A percentile compares a stretch with the other conserved stretches of the same genome.
Conservation (phyloP, 805 yeast genomes). For the Huiozyma naganishii region DNA sequence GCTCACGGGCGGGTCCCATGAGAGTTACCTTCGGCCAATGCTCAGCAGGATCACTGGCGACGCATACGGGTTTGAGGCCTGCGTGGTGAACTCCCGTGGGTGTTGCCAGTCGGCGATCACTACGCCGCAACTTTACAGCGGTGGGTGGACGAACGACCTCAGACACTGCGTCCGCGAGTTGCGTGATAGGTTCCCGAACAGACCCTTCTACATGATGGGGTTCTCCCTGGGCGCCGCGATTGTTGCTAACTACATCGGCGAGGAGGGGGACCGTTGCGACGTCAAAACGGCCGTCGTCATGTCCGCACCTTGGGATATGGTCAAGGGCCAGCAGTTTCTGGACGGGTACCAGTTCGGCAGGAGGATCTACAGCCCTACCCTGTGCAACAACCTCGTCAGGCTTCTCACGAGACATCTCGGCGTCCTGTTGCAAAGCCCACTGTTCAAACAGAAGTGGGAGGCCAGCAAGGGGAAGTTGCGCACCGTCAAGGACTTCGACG, state of each 20-base stretch:
- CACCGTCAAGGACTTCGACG: slow-evolving; percentile 48
- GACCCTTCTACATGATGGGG: slow-evolving; percentile 64
- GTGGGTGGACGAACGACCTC: slow-evolving; percentile 62
- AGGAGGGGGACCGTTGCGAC: slow-evolving; percentile 37
- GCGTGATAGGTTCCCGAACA: slow-evolving; percentile 40
- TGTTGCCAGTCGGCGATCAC: slow-evolving; percentile 62
- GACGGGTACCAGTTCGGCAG: slow-evolving; percentile 34
- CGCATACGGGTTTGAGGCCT: slow-evolving; percentile 41
- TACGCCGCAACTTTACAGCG: slow-evolving; percentile 60
- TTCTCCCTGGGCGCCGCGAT: slow-evolving; percentile 73
- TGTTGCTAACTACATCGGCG: slow-evolving; percentile 62
- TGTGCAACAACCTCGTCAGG: slow-evolving; percentile 38
- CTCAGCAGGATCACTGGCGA: slow-evolving; percentile 31
- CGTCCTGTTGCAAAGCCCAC: slow-evolving; percentile 26
- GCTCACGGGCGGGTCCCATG: slow-evolving; percentile 78
- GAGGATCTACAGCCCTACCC: slow-evolving; percentile 38
- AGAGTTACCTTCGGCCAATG: slow-evolving; percentile 57
- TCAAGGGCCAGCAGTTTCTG: slow-evolving; percentile 36
- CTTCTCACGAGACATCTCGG: slow-evolving; percentile 35
- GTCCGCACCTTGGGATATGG: slow-evolving; percentile 68
- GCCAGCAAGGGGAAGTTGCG: slow-evolving; percentile 20
- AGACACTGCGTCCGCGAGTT: slow-evolving; percentile 44
- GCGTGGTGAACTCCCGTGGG: slow-evolving; percentile 66
- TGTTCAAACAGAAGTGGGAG: slow-evolving; percentile 10
- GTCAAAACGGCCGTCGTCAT: slow-evolving; percentile 49